These are phyloP conservation scores for Neotropicomus parvogracilis DNA, from an alignment of 1,284 basidiomycete genomes.

Conservation along the genomic window DNA sequence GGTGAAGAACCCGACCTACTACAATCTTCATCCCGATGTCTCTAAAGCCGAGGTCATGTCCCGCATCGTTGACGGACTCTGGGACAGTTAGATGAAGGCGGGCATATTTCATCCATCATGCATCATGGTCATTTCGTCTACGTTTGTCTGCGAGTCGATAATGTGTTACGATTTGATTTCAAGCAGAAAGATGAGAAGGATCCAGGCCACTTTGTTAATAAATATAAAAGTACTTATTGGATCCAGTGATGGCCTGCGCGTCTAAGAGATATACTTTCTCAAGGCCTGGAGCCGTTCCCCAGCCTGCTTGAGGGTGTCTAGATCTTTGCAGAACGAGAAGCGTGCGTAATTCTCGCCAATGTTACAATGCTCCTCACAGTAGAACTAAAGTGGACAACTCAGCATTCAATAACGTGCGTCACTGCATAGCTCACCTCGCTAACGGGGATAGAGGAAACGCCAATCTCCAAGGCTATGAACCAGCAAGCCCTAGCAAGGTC, in stretches of 20 bases:
- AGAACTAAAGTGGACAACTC: constrained; percentile 58
- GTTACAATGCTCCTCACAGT: constrained; percentile 76
- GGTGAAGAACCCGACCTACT: constrained; percentile 83
- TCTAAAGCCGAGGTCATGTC: constrained; percentile 59
- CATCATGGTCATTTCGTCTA: neutral
- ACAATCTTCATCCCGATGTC: constrained; percentile 50
- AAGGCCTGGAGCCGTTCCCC: constrained; percentile 74
- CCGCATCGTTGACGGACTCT: constrained; percentile 63
- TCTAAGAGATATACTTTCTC: constrained; percentile 57
- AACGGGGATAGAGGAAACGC: constrained; percentile 89
- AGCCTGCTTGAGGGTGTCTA: constrained; percentile 75
- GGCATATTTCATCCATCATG: neutral
- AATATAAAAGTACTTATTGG: neutral
- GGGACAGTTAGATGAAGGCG: neutral
- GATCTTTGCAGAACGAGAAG: constrained; percentile 93
- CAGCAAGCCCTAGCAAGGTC: constrained; percentile 64
- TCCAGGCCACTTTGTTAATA: neutral
- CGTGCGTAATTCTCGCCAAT: constrained; percentile 86
- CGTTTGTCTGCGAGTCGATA: neutral
- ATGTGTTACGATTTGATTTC: neutral
- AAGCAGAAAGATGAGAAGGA: neutral
- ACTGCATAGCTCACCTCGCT: constrained; percentile 67
- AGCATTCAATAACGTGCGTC: neutral
- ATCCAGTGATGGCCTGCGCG: neutral
- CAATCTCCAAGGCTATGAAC: constrained; percentile 87